Base-by-base conservation (phyloP, 148 eudicot species). In the Rhododendron ferrugineum region DNA sequence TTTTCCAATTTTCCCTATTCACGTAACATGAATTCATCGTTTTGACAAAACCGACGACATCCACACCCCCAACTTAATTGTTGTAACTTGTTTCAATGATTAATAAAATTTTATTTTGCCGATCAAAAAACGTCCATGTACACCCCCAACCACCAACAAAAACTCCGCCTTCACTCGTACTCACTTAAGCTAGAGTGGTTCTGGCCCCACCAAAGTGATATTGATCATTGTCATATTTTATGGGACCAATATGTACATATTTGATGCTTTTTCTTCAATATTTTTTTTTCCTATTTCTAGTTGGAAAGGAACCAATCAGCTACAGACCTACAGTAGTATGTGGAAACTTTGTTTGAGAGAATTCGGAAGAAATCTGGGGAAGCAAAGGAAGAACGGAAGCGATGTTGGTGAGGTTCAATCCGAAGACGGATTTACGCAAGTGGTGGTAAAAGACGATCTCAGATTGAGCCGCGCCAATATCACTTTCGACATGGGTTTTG, bases 391-490 rank as follows among this genome's bases (percentile, higher is more conserved):
- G 1, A 52, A 52, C 3, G 85, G 85, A 87, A 89, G 95, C 91
- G 96, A 93, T 95, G 86, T 95, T 95, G 98, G 98, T 95, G 94
- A 88, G 96, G 98, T 95, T 95, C 98, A 95, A 95, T 95, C 96
- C 85, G 96, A 95, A 93, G 96, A 95, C 93, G 92, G 89, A 91
- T 93, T 94, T 94, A 93, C 92, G 26, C 42, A 34, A 54, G 68
- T 6, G 11, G 75, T 6, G 1, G 90, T 92, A 92, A 90, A 80
- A 77, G 89, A 85, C 91, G 94, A 95, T 95, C 95, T 95, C 98
- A 90, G 97, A 95, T 95, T 95, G 98, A 95, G 98, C 98, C 98
- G 97, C 95, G 98, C 98, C 98, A 95, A 95, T 95, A 95, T 95
- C 98, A 95, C 97, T 94, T 90, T 89, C 86, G 44, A 1, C 4